phyloP scores from a whole-genome alignment of 2,329 filamentous ascomycete genomes.

The Pseudopyricularia javanii region DNA sequence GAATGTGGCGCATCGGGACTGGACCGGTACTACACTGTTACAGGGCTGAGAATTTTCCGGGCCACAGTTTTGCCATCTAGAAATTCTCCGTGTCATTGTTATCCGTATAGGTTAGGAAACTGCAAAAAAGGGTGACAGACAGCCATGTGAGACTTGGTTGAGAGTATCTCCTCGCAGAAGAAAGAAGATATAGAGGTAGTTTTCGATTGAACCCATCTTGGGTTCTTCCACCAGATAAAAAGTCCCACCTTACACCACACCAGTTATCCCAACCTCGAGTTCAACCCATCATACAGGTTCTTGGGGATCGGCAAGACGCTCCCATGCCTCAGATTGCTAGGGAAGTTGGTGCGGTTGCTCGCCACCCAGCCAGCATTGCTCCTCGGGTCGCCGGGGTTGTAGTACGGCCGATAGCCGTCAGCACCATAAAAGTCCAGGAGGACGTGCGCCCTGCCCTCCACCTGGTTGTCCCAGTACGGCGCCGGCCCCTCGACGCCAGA shows the following conservation, averaged over 20 bases:
- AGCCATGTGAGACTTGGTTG: too few relatives aligned
- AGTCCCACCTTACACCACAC: neutral
- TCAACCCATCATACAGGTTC: slow-evolving; percentile 27
- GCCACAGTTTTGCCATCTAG: too few relatives aligned
- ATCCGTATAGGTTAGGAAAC: too few relatives aligned
- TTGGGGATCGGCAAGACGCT: slow-evolving; percentile 34
- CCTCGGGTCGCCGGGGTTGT: slow-evolving; percentile 25
- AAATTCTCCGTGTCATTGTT: too few relatives aligned
- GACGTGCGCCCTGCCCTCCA: slow-evolving; percentile 26
- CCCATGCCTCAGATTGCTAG: slow-evolving; percentile 36
- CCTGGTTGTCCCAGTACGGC: slow-evolving; percentile 28
- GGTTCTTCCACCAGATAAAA: too few relatives aligned
- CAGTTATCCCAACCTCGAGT: slow-evolving; percentile 18
- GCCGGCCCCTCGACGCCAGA: slow-evolving; percentile 30
- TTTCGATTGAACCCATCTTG: too few relatives aligned
- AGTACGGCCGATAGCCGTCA: slow-evolving; percentile 36
- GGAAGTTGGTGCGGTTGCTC: slow-evolving; percentile 27
- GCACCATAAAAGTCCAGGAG: slow-evolving; percentile 35
- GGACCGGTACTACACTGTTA: too few relatives aligned
- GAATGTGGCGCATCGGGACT: too few relatives aligned
- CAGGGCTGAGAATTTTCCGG: too few relatives aligned
- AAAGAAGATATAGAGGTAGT: too few relatives aligned
- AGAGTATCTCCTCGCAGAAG: too few relatives aligned
- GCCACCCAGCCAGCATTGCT: slow-evolving; percentile 31
- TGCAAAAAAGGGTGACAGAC: too few relatives aligned